A percentile compares a stretch with the other conserved stretches of the same genome.
These are phyloP conservation scores for Otatea glauca DNA, from an alignment of 176 grass and related monocot species.

Conservation along the genomic window DNA sequence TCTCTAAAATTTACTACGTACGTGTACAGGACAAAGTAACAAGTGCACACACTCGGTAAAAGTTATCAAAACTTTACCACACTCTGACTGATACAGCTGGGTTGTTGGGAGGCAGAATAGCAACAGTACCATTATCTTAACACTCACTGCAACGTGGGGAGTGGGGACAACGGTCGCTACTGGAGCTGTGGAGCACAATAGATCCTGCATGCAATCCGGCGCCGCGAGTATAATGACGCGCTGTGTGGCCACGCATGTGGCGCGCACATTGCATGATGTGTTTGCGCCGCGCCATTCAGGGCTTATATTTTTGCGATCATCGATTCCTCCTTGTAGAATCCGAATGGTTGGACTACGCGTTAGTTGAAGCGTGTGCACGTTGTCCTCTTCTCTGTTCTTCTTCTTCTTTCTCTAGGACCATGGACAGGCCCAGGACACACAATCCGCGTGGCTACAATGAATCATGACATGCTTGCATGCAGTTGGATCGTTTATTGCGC, in stretches of 20 bases:
- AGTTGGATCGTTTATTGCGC: not conserved
- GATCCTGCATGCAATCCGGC: not conserved
- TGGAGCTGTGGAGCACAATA: conserved; percentile 12
- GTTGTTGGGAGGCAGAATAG: not conserved
- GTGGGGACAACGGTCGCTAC: conserved; percentile 20
- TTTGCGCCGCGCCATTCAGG: conserved; percentile 32
- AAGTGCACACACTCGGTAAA: not conserved
- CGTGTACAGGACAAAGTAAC: not conserved
- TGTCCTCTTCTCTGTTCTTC: not conserved
- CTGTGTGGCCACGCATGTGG: conserved; percentile 29
- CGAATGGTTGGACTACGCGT: conserved; percentile 9
- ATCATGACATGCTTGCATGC: not conserved
- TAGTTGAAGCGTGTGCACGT: conserved; percentile 35
- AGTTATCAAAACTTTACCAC: not conserved
- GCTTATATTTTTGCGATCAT: conserved; percentile 18
- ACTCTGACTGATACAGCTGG: not conserved
- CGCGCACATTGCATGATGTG: conserved; percentile 13
- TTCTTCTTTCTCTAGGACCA: not conserved
- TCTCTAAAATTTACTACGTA: too few species aligned
- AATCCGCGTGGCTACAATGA: not conserved
- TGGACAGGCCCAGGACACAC: not conserved
- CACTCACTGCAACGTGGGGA: not conserved
- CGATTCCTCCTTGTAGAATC: not conserved
- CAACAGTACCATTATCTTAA: not conserved
- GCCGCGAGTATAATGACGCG: not conserved